These are phyloP conservation scores for Lycium barbarum DNA, from an alignment of 257 asterid species.

Conservation along the genomic window DNA sequence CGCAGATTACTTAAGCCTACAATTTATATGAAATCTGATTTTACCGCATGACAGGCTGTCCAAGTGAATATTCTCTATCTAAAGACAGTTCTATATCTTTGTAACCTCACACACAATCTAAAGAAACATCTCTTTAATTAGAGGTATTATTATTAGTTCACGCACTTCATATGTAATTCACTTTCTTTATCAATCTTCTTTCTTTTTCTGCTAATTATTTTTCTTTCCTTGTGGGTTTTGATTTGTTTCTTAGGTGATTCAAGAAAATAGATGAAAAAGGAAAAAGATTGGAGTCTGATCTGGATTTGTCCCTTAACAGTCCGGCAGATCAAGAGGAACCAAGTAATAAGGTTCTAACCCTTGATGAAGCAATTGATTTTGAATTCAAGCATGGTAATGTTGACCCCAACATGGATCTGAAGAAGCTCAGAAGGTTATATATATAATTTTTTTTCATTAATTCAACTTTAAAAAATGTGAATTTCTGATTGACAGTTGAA, in stretches of 20 bases:
- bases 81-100: no score
- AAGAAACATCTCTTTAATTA: no score
- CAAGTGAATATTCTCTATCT: no score
- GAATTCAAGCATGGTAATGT: conserved; percentile 27
- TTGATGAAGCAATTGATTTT: conserved; percentile 28
- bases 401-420: conserved; percentile 25
- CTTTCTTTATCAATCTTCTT: background rate
- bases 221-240: background rate
- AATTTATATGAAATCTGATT: no score
- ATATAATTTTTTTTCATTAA: no score
- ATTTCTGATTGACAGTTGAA: background rate
- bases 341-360: background rate
- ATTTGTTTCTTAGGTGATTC: background rate
- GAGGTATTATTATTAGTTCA: no score
- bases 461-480: no score
- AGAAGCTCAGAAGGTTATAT: conserved; percentile 55
- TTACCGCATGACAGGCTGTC: no score
- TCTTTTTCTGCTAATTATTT: background rate
- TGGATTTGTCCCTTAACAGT: background rate
- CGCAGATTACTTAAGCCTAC: no score
- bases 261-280: background rate
- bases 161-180: no score
- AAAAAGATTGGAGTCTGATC: background rate
- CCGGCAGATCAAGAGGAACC: background rate
- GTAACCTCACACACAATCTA: no score